phyloP scores from a whole-genome alignment of 2,329 filamentous ascomycete species.

The Blumeria graminis region DNA sequence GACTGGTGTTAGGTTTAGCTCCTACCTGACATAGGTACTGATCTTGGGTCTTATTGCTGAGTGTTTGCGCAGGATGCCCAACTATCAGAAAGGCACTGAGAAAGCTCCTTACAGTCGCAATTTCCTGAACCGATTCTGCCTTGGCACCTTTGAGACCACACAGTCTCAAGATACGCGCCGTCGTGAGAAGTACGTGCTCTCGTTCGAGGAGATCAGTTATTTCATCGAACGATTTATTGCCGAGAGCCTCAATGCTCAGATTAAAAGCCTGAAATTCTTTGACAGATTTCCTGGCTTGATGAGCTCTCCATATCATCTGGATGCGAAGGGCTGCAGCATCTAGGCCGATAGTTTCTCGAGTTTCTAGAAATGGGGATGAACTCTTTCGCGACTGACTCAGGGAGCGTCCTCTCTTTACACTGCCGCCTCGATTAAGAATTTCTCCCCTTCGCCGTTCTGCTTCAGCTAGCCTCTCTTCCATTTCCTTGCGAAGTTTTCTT shows the following conservation, averaged over 20 bases:
- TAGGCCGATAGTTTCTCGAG: slow-evolving; percentile 24
- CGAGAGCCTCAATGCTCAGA: slow-evolving; percentile 44
- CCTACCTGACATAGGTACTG: slow-evolving; percentile 32
- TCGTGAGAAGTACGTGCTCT: slow-evolving; percentile 38
- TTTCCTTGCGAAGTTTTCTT: slow-evolving; percentile 42
- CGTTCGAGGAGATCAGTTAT: slow-evolving; percentile 44
- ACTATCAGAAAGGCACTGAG: slow-evolving; percentile 59
- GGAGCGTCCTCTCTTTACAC: slow-evolving; percentile 26
- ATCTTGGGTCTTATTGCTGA: slow-evolving; percentile 43
- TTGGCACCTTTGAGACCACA: slow-evolving; percentile 46
- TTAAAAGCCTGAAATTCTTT: slow-evolving; percentile 40
- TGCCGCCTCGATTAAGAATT: slow-evolving; percentile 28
- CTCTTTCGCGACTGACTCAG: slow-evolving; percentile 29
- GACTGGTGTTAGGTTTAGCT: slow-evolving; percentile 25
- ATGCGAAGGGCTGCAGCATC: slow-evolving; percentile 41
- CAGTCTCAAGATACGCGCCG: slow-evolving; percentile 41
- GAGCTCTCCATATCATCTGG: slow-evolving; percentile 44
- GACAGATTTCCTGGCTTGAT: slow-evolving; percentile 32
- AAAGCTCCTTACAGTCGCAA: slow-evolving; percentile 50
- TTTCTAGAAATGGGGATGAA: slow-evolving; percentile 24
- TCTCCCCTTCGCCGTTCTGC: slow-evolving; percentile 48
- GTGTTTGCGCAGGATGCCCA: slow-evolving; percentile 53
- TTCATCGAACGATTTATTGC: slow-evolving; percentile 48
- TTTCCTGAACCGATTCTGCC: slow-evolving; percentile 36
- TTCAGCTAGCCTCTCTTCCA: slow-evolving; percentile 59